Evolutionary conservation across 768 basidiomycete genomes (phyloP).

Genomic region (Clavaria fumosa): DNA sequence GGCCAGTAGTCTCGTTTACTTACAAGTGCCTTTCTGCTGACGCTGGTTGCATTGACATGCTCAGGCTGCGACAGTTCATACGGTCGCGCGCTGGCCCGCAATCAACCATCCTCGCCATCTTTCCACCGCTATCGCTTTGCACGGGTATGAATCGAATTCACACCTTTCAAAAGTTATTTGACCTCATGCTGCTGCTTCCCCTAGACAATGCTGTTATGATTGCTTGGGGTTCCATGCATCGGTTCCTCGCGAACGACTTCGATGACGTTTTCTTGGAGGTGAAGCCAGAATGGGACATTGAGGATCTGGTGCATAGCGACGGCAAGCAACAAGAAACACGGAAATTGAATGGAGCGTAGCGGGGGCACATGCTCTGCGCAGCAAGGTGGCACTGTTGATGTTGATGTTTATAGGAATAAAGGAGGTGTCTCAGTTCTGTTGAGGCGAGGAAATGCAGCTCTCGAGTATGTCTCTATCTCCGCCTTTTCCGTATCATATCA

Average conservation of each 20-base stretch:
- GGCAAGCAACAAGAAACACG: too few relatives aligned
- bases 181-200: not conserved
- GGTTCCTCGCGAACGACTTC: slow-evolving; percentile 47
- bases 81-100: slow-evolving; percentile 12
- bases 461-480: too few relatives aligned
- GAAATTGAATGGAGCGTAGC: too few relatives aligned
- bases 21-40: not conserved
- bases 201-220: slow-evolving; percentile 96
- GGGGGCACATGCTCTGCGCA: too few relatives aligned
- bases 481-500: too few relatives aligned
- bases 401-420: too few relatives aligned
- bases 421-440: too few relatives aligned
- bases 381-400: too few relatives aligned
- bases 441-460: too few relatives aligned
- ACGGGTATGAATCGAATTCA: slow-evolving; percentile 40
- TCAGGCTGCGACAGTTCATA: slow-evolving; percentile 20
- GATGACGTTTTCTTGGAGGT: slow-evolving; percentile 49
- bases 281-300: slow-evolving; percentile 66
- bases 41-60: not conserved
- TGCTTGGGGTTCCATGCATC: slow-evolving; percentile 78
- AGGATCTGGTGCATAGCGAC: too few relatives aligned
- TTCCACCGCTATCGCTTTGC: slow-evolving; percentile 68
- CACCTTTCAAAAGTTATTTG: not conserved
- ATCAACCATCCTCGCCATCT: slow-evolving; percentile 32
- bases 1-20: slow-evolving; percentile 26